Base-by-base conservation (phyloP, 208 protist genomes). In the Balamuthia mandrillaris region DNA sequence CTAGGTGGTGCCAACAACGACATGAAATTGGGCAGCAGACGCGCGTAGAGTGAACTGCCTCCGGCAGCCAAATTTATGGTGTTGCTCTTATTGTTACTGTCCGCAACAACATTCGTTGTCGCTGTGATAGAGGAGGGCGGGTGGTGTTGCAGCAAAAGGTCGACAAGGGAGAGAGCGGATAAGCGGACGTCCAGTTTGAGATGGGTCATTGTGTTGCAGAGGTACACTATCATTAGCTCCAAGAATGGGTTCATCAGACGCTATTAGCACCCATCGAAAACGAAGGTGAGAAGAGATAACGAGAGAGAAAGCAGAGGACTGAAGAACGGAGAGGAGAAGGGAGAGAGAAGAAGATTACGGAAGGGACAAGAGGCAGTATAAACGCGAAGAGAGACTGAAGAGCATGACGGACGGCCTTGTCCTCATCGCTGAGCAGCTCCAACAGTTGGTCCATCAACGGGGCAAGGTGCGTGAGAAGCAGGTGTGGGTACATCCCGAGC, bases 361-460 rank as follows among this genome's bases (percentile, higher is more conserved):
- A 42, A 29, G 70, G 70, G 0, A 60, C 14, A 1, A 79, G 47
- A 29, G 70, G 70, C 27, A 79, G 47, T 12, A 79, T 21, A n/a
- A 79, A 79, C 47, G 54, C 70, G 21, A 79, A 79, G 45, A 79
- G 70, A 2, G 70, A 61, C 18, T 49, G 41, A 4, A 79, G 1
- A 6, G 70, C 70, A 29, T 79, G 70, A 1, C 70, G 41, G 24
- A 79, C 70, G 70, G 54, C 54, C 21, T 61, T 0, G 47, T 79
- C 70, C 12, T 79, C 70, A 31, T 79, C 70, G 70, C 70, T 79
- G 70, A 79, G 54, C 6, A 79, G 70, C 6, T 79, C 70, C 21
- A 79, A 79, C 29, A 79, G 47, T 35, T 79, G 54, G 47, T 79
- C 70, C 18, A 79, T 61, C 0, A 79, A 49, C 47, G 3, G 70